Evolutionary conservation across 2,329 filamentous ascomycete genomes (phyloP), one percentile per base, ranked within the genome.

Genomic region (Cryphonectria radicalis): DNA sequence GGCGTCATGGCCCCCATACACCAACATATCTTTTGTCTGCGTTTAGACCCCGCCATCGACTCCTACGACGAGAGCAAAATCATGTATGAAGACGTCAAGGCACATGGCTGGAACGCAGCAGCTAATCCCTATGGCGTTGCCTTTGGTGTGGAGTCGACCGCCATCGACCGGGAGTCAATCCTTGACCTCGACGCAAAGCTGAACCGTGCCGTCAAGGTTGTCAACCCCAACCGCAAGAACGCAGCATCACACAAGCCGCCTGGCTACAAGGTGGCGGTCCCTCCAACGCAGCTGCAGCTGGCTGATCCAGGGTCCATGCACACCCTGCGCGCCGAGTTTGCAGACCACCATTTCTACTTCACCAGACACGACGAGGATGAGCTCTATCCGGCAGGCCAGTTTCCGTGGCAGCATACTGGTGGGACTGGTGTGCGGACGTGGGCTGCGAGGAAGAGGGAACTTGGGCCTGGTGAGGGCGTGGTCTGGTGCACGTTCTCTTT

Each of bases 331-430:
- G 88, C 87, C 19, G 86, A 87, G 64, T 90, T 90, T 74, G 85
- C 87, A 4, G 84, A 87, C 74, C 85, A 88, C 76, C 85, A 87
- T 71, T 82, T 90, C 50, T 90, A 88, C 79, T 88, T 89, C 25
- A 84, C 86, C 46, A 83, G 40, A 73, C 84, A 90, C 78, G 81
- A 82, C 53, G 88, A 90, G 75, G 84, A 86, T 69, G 87, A 90
- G 78, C 80, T 90, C 3, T 90, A 84, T 78, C 85, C 88, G 0
- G 89, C 88, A 2, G 89, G 89, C 4, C 82, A 85, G 68, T 89
- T 89, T 77, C 88, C 88, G 0, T 89, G 88, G 74, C 89, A 91
- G 77, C 88, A 85, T 63, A 79, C 85, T 74, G 83, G 86, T 69
- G 67, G 67, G n/a, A 43, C 43, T 59, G 67, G 67, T 79, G 86